phyloP scores from a whole-genome alignment of 305 asterid genomes.

The Fraxinus floribunda region DNA sequence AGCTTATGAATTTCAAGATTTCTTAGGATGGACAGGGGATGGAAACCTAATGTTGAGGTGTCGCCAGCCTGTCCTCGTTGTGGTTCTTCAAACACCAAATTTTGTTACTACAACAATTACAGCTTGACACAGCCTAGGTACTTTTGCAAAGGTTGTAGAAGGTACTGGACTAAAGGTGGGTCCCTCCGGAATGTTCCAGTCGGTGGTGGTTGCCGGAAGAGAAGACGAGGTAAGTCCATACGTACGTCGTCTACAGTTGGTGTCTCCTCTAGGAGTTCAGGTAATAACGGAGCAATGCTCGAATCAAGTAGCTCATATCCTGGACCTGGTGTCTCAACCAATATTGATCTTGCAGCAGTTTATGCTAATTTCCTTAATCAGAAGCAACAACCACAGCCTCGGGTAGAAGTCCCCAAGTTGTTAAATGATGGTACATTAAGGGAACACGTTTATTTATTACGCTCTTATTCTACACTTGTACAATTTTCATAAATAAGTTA shows the following conservation, averaged over 20 bases:
- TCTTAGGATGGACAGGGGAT: conserved; percentile 52
- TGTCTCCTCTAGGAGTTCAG: conserved; percentile 7
- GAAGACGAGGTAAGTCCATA: conserved; percentile 33
- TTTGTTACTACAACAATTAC: conserved; percentile 80
- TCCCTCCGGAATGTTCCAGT: conserved; percentile 68
- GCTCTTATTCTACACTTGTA: neutral
- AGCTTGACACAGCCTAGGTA: conserved; percentile 71
- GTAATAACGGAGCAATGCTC: conserved; percentile 14
- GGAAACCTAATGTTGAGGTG: conserved; percentile 45
- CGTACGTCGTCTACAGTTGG: conserved; percentile 15
- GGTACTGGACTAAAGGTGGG: conserved; percentile 83
- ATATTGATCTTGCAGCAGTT: conserved; percentile 58
- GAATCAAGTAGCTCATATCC: conserved; percentile 7
- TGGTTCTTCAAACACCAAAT: conserved; percentile 67
- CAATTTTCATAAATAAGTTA: neutral
- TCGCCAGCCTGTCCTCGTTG: conserved; percentile 68
- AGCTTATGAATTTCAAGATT: conserved; percentile 22
- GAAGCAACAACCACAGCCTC: conserved; percentile 18
- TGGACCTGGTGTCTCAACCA: conserved; percentile 19
- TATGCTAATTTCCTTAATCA: conserved; percentile 57
- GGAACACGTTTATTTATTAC: neutral
- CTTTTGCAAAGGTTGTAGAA: conserved; percentile 66
- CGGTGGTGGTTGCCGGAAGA: conserved; percentile 68
- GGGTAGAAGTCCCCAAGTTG: conserved; percentile 10
- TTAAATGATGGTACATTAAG: conserved; percentile 8